A percentile compares a stretch with the other conserved stretches of the same genome.
These are phyloP conservation scores for Tolypocladium album DNA, from an alignment of 2,329 filamentous ascomycete species.

Conservation along the genomic window DNA sequence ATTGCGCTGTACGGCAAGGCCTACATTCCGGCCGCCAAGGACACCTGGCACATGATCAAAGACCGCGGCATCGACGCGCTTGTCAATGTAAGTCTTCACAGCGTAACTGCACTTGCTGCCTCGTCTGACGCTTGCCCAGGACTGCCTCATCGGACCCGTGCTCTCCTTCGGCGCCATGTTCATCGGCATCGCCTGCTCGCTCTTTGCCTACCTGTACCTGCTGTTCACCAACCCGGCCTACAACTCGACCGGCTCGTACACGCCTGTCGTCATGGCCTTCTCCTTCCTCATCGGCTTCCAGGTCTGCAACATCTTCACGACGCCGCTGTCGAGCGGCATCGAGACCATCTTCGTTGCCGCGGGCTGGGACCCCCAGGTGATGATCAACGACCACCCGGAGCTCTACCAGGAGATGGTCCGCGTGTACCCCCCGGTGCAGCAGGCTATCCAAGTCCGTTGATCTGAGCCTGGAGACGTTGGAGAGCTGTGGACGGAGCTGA, in stretches of 20 bases:
- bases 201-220: conserved; percentile 82
- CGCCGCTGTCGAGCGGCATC: conserved; percentile 77
- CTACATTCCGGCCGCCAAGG: conserved; percentile 79
- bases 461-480: neutral
- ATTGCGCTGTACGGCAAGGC: conserved; percentile 88
- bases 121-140: conserved; percentile 21
- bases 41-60: conserved; percentile 86
- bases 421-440: conserved; percentile 76
- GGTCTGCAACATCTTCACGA: conserved; percentile 81
- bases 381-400: conserved; percentile 72
- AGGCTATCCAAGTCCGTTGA: conserved; percentile 45
- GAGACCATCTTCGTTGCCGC: conserved; percentile 83
- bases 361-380: conserved; percentile 58
- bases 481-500: neutral
- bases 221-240: conserved; percentile 71
- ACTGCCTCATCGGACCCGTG: conserved; percentile 69
- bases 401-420: conserved; percentile 68
- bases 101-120: neutral
- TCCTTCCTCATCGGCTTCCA: conserved; percentile 85
- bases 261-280: conserved; percentile 70
- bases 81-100: conserved; percentile 45
- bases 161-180: conserved; percentile 71
- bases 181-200: conserved; percentile 69
- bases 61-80: conserved; percentile 84
- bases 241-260: conserved; percentile 58